Base-by-base conservation (phyloP, 176 grass and related monocot species). In the Carex myosuroides region DNA sequence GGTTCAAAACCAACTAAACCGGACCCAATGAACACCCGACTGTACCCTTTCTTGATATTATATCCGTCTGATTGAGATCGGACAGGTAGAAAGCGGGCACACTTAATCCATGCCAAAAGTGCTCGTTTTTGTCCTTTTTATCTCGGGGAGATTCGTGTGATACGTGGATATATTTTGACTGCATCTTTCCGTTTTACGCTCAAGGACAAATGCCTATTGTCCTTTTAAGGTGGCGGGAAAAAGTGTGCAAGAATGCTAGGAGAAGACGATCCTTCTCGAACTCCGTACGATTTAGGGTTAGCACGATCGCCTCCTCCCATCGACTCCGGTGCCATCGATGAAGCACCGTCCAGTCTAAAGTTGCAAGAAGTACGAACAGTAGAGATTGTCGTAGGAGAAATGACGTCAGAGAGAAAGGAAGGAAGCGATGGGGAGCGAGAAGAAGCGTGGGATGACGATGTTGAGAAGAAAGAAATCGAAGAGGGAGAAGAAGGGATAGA, bases 121-220 rank as follows among this genome's bases (percentile, higher is more conserved):
- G 73, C 24, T 52, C 73, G 50, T 52, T 13, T 54, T 55, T 55
- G 48, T 75, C 71, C 71, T 22, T 75, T 75, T 75, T 75, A 53
- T 75, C 21, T 8, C 48, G 30, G 11, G 5, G 10, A 52, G 20
- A 12, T 6, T 16, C 8, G 3, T 26, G 21, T 16, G 22, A 76
- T 18, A 13, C 71, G 13, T 76, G 21, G 3, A 76, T 54, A 13
- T 24, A 52, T 53, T 2, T 13, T 4, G 12, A 6, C 4, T 74
- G 21, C 12, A 30, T 52, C 42, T 74, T 74, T 52, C 10, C 44
- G 24, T 74, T 52, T 53, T 48, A 5, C 42, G 46, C 46, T 50
- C 2, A 11, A 50, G 10, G 9, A 50, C 46, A 50, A 50, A 50
- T 50, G 46, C 10, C 46, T 1, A 3, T 11, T 50, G 46, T 0